A percentile compares a stretch with the other conserved stretches of the same genome.
Conservation (phyloP, 1,284 basidiomycete genomes). For the Malassezia restricta region DNA sequence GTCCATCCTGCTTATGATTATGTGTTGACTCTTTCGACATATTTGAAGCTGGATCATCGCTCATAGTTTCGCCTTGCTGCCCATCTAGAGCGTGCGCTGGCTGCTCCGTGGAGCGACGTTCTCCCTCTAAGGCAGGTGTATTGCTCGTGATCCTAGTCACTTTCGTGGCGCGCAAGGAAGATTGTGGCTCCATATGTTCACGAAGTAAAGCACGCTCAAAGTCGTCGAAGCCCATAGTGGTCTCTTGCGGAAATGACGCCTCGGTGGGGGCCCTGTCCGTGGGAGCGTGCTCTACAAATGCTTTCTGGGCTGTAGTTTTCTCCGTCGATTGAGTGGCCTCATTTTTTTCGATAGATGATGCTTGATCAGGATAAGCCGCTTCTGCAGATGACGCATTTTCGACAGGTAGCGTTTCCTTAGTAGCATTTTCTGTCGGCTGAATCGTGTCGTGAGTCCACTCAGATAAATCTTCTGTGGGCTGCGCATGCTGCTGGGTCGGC, state of each 20-base stretch:
- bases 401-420: too few relatives aligned
- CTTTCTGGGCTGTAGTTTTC: not conserved
- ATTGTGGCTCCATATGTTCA: not conserved
- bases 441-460: not conserved
- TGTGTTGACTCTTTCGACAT: too few relatives aligned
- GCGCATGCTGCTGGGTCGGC: not conserved
- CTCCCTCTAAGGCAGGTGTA: not conserved
- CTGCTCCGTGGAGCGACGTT: not conserved
- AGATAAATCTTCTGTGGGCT: not conserved
- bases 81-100: not conserved
- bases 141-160: not conserved
- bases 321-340: not conserved
- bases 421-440: not conserved
- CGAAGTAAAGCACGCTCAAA: not conserved
- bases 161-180: not conserved
- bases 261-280: not conserved
- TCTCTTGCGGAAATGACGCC: too few relatives aligned
- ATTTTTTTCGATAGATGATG: not conserved
- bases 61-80: not conserved
- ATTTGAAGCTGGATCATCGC: not conserved
- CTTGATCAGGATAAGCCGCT: not conserved
- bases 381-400: too few relatives aligned
- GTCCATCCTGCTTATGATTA: too few relatives aligned
- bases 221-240: not conserved
- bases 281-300: not conserved